Conservation (phyloP, 2,329 filamentous ascomycete species). For the Colletotrichum nymphaeae region DNA sequence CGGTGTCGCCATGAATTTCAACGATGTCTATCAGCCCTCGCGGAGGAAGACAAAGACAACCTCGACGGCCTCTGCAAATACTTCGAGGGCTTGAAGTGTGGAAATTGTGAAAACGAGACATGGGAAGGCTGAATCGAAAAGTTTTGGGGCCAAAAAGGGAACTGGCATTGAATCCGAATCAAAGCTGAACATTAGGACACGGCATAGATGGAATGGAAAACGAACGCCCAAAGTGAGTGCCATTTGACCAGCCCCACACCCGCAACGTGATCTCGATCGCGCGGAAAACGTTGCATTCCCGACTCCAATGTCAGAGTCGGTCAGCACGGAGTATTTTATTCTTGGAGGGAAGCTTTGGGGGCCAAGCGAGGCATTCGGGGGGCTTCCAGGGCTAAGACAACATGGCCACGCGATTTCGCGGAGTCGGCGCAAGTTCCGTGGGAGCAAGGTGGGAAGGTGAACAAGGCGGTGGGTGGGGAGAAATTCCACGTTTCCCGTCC, state of each 20-base stretch:
- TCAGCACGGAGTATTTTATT: not conserved
- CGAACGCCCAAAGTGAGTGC: not conserved
- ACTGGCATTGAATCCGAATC: not conserved
- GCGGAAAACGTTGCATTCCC: not conserved
- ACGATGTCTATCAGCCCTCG: slow-evolving; percentile 90
- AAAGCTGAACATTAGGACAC: not conserved
- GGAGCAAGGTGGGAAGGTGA: not conserved
- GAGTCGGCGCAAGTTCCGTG: not conserved
- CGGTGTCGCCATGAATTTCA: slow-evolving; percentile 98
- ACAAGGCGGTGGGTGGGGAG: too few species aligned
- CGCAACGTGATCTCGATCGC: not conserved
- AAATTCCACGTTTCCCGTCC: not conserved
- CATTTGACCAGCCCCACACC: not conserved
- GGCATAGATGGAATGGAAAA: not conserved
- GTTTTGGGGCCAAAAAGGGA: not conserved
- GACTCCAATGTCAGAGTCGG: not conserved
- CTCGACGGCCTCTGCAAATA: slow-evolving; percentile 27
- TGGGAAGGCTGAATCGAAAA: not conserved
- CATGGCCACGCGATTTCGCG: not conserved
- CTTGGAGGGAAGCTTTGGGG: not conserved
- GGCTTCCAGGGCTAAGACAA: not conserved
- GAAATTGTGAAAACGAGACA: not conserved
- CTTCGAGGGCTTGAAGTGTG: slow-evolving; percentile 14
- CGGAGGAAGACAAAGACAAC: slow-evolving; percentile 67
- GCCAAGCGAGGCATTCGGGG: not conserved